Evolutionary conservation across 2,329 filamentous ascomycete species (phyloP).

Genomic region (Phaeosphaeriaceae sp.): DNA sequence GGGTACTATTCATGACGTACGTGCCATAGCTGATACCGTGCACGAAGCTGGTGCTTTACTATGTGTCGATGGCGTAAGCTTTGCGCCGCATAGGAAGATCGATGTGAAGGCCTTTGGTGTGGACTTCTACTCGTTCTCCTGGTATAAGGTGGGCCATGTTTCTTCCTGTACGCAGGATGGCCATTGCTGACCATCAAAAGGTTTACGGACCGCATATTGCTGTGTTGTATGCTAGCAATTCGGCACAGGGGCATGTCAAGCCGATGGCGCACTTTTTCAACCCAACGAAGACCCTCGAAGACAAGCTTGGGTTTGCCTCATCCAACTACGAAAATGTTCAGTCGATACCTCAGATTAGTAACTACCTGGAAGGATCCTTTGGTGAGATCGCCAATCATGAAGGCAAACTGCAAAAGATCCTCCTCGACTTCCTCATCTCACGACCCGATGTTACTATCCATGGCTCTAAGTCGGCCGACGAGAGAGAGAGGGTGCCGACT

Average conservation of each 20-base stretch:
- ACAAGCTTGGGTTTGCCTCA: constrained; percentile 72
- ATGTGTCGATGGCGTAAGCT: constrained; percentile 78
- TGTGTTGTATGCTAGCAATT: constrained; percentile 68
- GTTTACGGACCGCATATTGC: constrained; percentile 79
- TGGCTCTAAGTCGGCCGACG: constrained; percentile 60
- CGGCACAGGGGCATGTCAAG: constrained; percentile 62
- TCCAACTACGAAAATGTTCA: constrained; percentile 74
- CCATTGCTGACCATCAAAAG: constrained; percentile 20
- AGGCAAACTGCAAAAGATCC: constrained; percentile 61
- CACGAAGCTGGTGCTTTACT: constrained; percentile 63
- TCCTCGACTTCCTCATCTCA: constrained; percentile 65
- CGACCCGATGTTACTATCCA: constrained; percentile 63
- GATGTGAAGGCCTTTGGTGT: constrained; percentile 72
- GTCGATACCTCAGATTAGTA: constrained; percentile 65
- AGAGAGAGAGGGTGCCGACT: constrained; percentile 64
- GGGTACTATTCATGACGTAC: constrained; percentile 71
- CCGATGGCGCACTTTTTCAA: constrained; percentile 75
- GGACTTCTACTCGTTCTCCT: constrained; percentile 79
- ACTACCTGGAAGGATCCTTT: constrained; percentile 61
- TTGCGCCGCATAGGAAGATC: constrained; percentile 73
- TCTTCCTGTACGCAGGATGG: not conserved
- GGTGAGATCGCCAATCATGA: constrained; percentile 64
- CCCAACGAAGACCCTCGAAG: constrained; percentile 61
- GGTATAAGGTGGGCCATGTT: constrained; percentile 68
- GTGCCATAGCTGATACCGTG: constrained; percentile 61